Evolutionary conservation across 2,329 filamentous ascomycete species (phyloP), one percentile per base, ranked within the genome.

Genomic region (Tolypocladium inflatum): DNA sequence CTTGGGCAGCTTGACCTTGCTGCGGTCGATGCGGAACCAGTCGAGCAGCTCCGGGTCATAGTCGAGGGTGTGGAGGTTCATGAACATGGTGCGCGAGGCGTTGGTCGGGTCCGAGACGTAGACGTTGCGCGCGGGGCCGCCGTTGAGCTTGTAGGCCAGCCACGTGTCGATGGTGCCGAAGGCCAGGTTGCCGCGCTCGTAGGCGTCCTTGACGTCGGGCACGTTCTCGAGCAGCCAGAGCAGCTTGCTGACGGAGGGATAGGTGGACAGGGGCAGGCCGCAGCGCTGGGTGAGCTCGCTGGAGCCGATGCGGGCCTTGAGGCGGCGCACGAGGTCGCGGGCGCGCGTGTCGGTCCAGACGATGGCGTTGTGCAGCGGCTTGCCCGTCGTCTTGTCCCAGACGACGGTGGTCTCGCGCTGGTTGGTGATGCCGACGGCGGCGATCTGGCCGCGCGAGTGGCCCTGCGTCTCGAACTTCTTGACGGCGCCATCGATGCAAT

Each of bases 261-360:
- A 94, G 60, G 89, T 93, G 38, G 89, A 92, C 30, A 94, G 77
- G 6, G 90, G 89, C 50, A 93, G 79, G 59, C 90, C 90, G 67
- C 88, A 91, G 59, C 89, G 78, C 54, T 82, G 75, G 57, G 78
- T 81, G 55, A 93, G 75, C 61, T 88, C 81, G 59, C 88, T 83
- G 21, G 88, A 82, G 37, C 87, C 88, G 23, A 84, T 76, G 61
- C 82, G 79, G 19, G 76, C 71, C 73, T 90, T 91, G 38, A 93
- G 75, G 64, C 90, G 85, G 60, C 88, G 84, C 11, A 91, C 89
- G 54, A 93, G 76, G 57, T 82, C 79, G 63, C 84, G 82, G 54
- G 88, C 87, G 57, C 90, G 80, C n/a, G 89, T 92, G 69, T 94
- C 90, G 43, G 90, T 88, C 89, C 90, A 93, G 57, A 89, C 89